A percentile compares a stretch with the other conserved stretches of the same genome.
These are phyloP conservation scores for Oenanthe sinensis DNA, from an alignment of 129 eudicot genomes.

Conservation along the genomic window DNA sequence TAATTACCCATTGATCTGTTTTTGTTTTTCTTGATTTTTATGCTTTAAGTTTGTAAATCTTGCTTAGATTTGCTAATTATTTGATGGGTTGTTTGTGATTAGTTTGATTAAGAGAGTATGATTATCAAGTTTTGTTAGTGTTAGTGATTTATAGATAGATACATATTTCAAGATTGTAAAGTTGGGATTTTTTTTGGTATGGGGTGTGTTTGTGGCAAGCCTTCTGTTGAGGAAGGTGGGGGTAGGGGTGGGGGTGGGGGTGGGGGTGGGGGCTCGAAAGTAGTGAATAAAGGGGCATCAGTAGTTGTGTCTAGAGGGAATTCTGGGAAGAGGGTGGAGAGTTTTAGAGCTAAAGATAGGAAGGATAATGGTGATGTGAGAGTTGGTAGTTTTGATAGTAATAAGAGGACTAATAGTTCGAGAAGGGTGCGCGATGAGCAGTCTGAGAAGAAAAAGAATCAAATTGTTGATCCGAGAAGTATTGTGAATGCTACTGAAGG, in stretches of 20 bases:
- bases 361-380: conserved; percentile 34
- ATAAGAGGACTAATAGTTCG: conserved; percentile 34
- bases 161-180: neutral
- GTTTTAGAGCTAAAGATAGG: conserved; percentile 39
- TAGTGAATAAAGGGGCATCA: conserved; percentile 33
- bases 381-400: conserved; percentile 34
- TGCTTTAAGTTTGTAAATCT: neutral
- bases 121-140: neutral
- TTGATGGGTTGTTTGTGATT: neutral
- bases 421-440: conserved; percentile 50
- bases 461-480: conserved; percentile 18
- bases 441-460: conserved; percentile 32
- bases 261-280: conserved; percentile 32
- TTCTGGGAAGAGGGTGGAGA: conserved; percentile 43
- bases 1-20: conserved; percentile 1
- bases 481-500: conserved; percentile 51
- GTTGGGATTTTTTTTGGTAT: conserved; percentile 12
- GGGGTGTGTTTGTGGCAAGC: conserved; percentile 73
- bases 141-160: neutral
- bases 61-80: neutral
- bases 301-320: conserved; percentile 18
- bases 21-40: neutral
- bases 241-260: conserved; percentile 15
- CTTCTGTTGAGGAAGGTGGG: conserved; percentile 27
- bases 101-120: neutral